Base-by-base conservation (phyloP, 2,329 filamentous ascomycete species). In the Cytospora paraplurivora region DNA sequence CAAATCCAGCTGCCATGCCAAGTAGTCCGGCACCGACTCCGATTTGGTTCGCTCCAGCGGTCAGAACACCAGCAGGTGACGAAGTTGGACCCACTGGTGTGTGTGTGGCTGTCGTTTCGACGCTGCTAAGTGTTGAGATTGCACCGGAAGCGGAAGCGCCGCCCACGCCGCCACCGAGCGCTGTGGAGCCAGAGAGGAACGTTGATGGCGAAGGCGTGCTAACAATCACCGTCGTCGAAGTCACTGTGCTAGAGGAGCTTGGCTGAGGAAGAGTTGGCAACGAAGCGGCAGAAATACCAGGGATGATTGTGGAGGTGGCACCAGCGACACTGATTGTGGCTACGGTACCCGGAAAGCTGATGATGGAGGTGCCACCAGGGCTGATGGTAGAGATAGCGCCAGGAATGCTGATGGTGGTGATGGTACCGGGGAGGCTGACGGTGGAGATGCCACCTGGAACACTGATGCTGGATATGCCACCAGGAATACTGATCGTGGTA, bases 11-110 rank as follows among this genome's bases (percentile, higher is more conserved):
- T 37, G 78, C 62, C 54, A 77, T 47, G 41, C 66, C 68, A 50
- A 79, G 70, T 61, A 76, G 75, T 33, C 75, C 76, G 32, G 76
- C 58, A 59, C 74, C 75, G 34, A 74, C 69, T 44, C 71, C 72
- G 38, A 72, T 65, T 68, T 74, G 76, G 63, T 71, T 73, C 54
- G 75, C 78, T 27, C 72, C 78, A 47, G 73, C 78, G 44, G 74
- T 74, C 27, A 77, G 69, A 54, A 72, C 67, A 3, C 69, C 63
- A 51, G 72, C 64, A 17, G 69, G 62, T 21, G 65, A 68, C 47
- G 64, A 68, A 21, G 70, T 72, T 49, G 72, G 70, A 35, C 64
- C 62, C 35, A 70, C 62, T n/a, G 72, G 71, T 21, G 69, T 70
- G 56, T 71, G 73, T 61, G 71, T 73, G 44, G 70, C 47, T 38